A percentile compares a stretch with the other conserved stretches of the same genome.
Evolutionary conservation across 192 early-diverging fungal genomes (phyloP).

Genomic region (Martensiomyces pterosporus): DNA sequence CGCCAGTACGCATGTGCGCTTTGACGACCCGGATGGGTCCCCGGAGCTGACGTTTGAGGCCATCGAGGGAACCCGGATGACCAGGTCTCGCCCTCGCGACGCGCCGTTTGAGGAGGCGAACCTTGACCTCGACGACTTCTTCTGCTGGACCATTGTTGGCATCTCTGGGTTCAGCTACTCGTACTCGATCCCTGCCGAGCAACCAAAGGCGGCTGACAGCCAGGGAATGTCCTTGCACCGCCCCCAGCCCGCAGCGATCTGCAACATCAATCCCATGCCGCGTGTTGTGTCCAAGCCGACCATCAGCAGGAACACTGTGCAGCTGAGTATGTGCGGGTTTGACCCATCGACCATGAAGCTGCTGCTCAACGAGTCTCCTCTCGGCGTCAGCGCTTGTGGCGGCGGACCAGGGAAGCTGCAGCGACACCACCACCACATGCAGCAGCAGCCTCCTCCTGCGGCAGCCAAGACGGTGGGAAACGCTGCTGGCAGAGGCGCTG

Average conservation of each 20-base stretch:
- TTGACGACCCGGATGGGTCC: slow-evolving; percentile 45
- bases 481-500: no score
- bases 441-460: no score
- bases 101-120: not conserved
- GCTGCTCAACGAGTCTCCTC: slow-evolving; percentile 13
- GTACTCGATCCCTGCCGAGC: slow-evolving; percentile 24
- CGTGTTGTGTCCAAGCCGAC: slow-evolving; percentile 12
- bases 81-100: slow-evolving; percentile 19
- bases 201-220: no score
- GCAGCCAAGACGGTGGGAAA: no score
- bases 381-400: slow-evolving; percentile 3
- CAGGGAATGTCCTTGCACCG: no score
- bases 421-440: no score
- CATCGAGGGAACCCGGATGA: slow-evolving; percentile 14
- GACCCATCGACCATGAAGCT: slow-evolving; percentile 23
- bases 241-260: slow-evolving; percentile 2
- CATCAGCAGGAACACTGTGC: slow-evolving; percentile 3
- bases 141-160: slow-evolving; percentile 84
- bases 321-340: slow-evolving; percentile 7
- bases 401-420: no score
- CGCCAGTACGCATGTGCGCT: slow-evolving; percentile 7
- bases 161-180: slow-evolving; percentile 57
- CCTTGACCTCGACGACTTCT: slow-evolving; percentile 65
- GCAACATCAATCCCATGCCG: slow-evolving; percentile 21
- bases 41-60: slow-evolving; percentile 47